A percentile compares a stretch with the other conserved stretches of the same genome.
Evolutionary conservation across 345 rosid genomes (phyloP).

Genomic region (Iberis pinnata): DNA sequence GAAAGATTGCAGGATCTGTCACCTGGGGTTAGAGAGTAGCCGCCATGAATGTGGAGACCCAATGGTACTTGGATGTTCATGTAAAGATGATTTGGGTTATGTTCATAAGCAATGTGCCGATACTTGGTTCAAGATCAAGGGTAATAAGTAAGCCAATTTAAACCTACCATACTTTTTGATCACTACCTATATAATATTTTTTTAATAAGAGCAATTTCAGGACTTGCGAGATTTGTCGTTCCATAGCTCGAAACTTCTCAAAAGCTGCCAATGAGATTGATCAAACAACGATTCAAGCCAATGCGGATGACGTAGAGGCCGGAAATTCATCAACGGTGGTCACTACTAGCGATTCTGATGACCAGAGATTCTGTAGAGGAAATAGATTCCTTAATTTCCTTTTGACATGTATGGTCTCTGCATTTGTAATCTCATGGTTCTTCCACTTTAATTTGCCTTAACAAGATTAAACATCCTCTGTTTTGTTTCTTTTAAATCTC

Average conservation of each 20-base stretch:
- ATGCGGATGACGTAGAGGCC: constrained; percentile 31
- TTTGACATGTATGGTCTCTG: constrained; percentile 32
- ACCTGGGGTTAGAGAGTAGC: constrained; percentile 74
- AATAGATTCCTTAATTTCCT: constrained; percentile 40
- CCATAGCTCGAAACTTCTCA: constrained; percentile 61
- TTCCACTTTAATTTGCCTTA: constrained; percentile 35
- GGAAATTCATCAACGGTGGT: constrained; percentile 18
- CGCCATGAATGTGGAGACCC: constrained; percentile 47
- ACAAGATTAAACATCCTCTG: constrained; percentile 20
- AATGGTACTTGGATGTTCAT: constrained; percentile 85
- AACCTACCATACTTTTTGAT: no score
- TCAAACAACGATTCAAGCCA: constrained; percentile 13
- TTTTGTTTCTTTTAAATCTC: not conserved
- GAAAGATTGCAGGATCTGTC: constrained; percentile 86
- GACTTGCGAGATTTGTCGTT: constrained; percentile 92
- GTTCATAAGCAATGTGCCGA: constrained; percentile 96
- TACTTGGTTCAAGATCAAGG: constrained; percentile 94
- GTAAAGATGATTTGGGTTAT: constrained; percentile 89
- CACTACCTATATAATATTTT: no score
- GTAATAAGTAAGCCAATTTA: constrained; percentile 71
- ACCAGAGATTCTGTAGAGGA: constrained; percentile 71
- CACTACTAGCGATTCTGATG: constrained; percentile 32
- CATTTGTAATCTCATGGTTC: constrained; percentile 36
- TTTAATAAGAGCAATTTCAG: constrained; percentile 40
- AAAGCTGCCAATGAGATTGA: constrained; percentile 29